Base-by-base conservation (phyloP, 2,329 filamentous ascomycete species). In the Penicillium sp. region DNA sequence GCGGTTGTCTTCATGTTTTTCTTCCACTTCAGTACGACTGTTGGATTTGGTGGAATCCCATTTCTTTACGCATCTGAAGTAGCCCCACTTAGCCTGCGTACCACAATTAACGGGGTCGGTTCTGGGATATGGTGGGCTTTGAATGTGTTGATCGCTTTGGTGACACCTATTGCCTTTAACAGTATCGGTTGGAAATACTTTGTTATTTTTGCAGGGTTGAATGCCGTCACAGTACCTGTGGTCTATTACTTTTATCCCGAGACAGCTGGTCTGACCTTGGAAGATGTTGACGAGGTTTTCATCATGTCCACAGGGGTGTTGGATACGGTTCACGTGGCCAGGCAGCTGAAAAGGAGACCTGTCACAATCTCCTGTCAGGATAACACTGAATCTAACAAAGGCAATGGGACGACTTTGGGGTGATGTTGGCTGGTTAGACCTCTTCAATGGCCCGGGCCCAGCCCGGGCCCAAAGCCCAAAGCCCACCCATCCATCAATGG, bases 61-160 rank as follows among this genome's bases (percentile, higher is more conserved):
- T 85, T 84, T 70, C 72, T 85, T 18, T 86, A 85, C 68, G 82
- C 81, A 54, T 79, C 82, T 1, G 83, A 85, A 62, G 73, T 85
- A 16, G 81, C 82, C 0, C 82, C 68, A 2, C 53, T 70, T 18
- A 67, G 69, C 52, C 50, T 70, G 14, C 65, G 67, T 4, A 66
- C 83, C 1, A 76, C 80, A 18, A 83, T 85, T 77, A 79, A 80
- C 2, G 78, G 79, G 32, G 79, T 85, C 39, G 81, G 79, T 0
- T 84, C 82, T 0, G 81, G 65, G 13, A 63, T 66, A 5, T 72
- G 74, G 32, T 76, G 74, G 74, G 59, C 63, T 2, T 71, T 73
- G 59, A 73, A 71, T 40, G 75, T 74, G 56, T 55, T 75, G 5
- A 58, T 75, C 1, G 72, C 71, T 0, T 63, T 72, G 41, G 64